phyloP scores from a whole-genome alignment of 129 eudicot genomes.

The Lactuca saligna region DNA sequence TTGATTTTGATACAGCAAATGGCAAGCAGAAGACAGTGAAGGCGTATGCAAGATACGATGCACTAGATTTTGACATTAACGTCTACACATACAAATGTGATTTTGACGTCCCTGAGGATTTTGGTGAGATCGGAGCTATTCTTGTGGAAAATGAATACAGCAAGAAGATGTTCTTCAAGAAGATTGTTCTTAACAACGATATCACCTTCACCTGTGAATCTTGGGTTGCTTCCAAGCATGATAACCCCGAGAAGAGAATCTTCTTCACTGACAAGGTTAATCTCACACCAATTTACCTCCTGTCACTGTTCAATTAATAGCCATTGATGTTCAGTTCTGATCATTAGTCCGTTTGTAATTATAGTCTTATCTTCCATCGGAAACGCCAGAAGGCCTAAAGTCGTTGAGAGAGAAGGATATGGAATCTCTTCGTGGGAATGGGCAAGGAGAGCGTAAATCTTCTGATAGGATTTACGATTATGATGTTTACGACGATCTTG shows the following conservation, averaged over 20 bases:
- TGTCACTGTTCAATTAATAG: neutral
- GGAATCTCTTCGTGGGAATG: conserved; percentile 54
- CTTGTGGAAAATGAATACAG: conserved; percentile 59
- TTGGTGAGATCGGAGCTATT: conserved; percentile 66
- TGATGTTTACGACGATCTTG: conserved; percentile 75
- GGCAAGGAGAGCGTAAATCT: conserved; percentile 55
- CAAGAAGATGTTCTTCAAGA: conserved; percentile 49
- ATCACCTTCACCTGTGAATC: conserved; percentile 51
- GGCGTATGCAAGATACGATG: conserved; percentile 32
- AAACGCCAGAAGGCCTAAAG: conserved; percentile 60
- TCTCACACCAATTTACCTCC: neutral
- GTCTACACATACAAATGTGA: conserved; percentile 39
- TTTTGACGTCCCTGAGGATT: conserved; percentile 43
- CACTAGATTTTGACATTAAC: conserved; percentile 18
- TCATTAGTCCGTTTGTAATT: neutral
- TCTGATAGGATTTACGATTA: conserved; percentile 75
- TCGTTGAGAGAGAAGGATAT: conserved; percentile 52
- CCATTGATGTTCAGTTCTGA: neutral
- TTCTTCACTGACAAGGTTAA: conserved; percentile 64
- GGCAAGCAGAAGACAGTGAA: conserved; percentile 30
- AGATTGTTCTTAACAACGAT: conserved; percentile 37
- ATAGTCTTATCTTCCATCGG: conserved; percentile 72
- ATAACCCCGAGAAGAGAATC: conserved; percentile 40
- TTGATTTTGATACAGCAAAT: conserved; percentile 29
- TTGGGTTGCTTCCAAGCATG: conserved; percentile 56